phyloP scores from a whole-genome alignment of 2,329 filamentous ascomycete species.

The Madurella fahalii region DNA sequence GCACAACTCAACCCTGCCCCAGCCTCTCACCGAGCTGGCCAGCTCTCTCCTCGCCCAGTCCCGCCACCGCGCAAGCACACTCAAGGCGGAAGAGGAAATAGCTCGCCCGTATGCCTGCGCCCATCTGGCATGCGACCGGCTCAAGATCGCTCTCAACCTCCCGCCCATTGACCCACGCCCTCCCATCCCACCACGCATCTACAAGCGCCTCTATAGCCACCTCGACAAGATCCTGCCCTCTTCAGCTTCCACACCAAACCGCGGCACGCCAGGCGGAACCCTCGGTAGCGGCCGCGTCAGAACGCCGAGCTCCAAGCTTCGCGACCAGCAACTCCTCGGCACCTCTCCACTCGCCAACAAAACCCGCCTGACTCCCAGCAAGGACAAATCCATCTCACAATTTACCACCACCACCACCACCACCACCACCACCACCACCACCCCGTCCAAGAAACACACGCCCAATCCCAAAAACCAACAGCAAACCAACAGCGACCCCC shows the following conservation, averaged over 20 bases:
- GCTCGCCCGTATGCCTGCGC: constrained; percentile 81
- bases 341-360: constrained; percentile 21
- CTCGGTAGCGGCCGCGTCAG: constrained; percentile 24
- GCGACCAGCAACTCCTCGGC: constrained; percentile 11
- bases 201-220: constrained; percentile 78
- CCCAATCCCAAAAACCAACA: constrained; percentile 41
- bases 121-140: constrained; percentile 81
- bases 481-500: constrained; percentile 31
- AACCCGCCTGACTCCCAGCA: constrained; percentile 28
- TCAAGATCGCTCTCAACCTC: constrained; percentile 72
- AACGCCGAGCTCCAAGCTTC: constrained; percentile 36
- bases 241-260: constrained; percentile 31
- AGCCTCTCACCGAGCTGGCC: constrained; percentile 66
- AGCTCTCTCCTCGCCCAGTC: constrained; percentile 76
- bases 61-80: constrained; percentile 66
- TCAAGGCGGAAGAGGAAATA: constrained; percentile 84
- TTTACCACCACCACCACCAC: constrained; percentile 19
- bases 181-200: constrained; percentile 73
- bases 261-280: constrained; percentile 20
- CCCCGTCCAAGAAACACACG: constrained; percentile 28
- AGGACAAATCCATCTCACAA: constrained; percentile 29
- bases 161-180: constrained; percentile 72
- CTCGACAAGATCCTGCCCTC: constrained; percentile 67
- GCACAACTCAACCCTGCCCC: constrained; percentile 62
- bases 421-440: neutral